Percentiles rank a stretch among this genome's conserved stretches.
Conservation (phyloP, 2,329 filamentous ascomycete genomes). For the Monosporascus sp. region DNA sequence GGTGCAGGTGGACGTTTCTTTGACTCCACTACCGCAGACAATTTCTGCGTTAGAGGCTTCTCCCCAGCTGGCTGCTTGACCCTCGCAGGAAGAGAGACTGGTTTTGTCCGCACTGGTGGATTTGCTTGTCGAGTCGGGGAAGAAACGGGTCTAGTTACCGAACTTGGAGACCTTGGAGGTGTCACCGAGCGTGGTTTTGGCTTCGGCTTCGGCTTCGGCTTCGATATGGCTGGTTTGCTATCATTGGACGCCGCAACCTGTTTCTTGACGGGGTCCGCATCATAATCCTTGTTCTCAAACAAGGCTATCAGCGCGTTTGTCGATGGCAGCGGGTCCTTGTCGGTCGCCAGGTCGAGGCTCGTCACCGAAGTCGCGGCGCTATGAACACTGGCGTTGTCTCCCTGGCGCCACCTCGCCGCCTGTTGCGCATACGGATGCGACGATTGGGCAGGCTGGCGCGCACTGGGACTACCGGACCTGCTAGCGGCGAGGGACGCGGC, state of each 20-base stretch:
- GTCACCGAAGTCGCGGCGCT: conserved; percentile 25
- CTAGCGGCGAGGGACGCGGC: conserved; percentile 60
- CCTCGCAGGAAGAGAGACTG: conserved; percentile 11
- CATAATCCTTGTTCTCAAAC: conserved; percentile 52
- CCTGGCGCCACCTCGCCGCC: conserved; percentile 14
- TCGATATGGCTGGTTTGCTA: conserved; percentile 1
- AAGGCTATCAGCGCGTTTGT: conserved; percentile 62
- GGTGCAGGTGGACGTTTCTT: conserved; percentile 20
- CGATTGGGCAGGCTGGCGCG: conserved; percentile 27
- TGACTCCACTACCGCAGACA: neutral
- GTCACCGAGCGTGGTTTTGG: conserved; percentile 25
- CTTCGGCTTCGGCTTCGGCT: conserved; percentile 2
- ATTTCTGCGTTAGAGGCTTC: neutral
- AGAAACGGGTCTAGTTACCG: conserved; percentile 15
- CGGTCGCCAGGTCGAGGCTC: conserved; percentile 34
- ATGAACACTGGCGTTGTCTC: conserved; percentile 24
- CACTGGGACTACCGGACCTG: conserved; percentile 50
- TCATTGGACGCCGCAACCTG: conserved; percentile 10
- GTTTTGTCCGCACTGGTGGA: conserved; percentile 13
- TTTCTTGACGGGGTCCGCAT: conserved; percentile 28
- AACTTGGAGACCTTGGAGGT: conserved; percentile 26
- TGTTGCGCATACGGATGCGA: conserved; percentile 17
- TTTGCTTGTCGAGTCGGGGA: conserved; percentile 20
- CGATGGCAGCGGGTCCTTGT: conserved; percentile 56
- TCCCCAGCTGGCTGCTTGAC: conserved; percentile 1